phyloP scores from a whole-genome alignment of 2,329 filamentous ascomycete species.

The Clonostachys byssicola region DNA sequence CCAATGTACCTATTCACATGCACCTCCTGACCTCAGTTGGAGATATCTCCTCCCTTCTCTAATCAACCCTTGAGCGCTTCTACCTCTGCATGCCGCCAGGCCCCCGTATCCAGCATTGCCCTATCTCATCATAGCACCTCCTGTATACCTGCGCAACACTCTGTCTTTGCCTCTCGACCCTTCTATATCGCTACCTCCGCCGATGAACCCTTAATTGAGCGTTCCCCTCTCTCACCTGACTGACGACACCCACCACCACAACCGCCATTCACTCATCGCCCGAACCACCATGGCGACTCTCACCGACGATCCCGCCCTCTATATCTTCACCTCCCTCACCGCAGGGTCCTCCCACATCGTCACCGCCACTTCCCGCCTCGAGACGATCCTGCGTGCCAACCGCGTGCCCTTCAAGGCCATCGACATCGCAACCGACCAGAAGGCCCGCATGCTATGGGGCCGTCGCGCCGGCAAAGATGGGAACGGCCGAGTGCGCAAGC shows the following conservation, averaged over 20 bases:
- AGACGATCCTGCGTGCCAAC: slow-evolving; percentile 94
- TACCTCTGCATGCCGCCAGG: background rate
- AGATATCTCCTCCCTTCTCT: too few species aligned
- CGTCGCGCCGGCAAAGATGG: slow-evolving; percentile 72
- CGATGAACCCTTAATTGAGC: background rate
- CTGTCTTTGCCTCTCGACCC: background rate
- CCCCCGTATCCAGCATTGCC: background rate
- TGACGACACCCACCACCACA: background rate
- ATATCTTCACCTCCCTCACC: slow-evolving; percentile 94
- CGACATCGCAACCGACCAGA: slow-evolving; percentile 86
- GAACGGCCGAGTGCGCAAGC: slow-evolving; percentile 61
- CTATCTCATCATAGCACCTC: background rate
- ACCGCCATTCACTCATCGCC: background rate
- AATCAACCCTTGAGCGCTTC: too few species aligned
- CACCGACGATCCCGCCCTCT: slow-evolving; percentile 68
- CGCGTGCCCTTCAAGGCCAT: slow-evolving; percentile 89
- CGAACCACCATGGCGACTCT: slow-evolving; percentile 31
- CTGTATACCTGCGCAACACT: background rate
- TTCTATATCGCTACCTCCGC: background rate
- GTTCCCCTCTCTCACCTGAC: background rate
- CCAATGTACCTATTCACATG: too few species aligned
- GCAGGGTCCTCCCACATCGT: slow-evolving; percentile 95
- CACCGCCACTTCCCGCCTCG: slow-evolving; percentile 89
- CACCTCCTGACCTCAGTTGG: too few species aligned
- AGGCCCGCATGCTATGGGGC: slow-evolving; percentile 84